Base-by-base conservation (phyloP, 1,284 basidiomycete species). In the Ustilago loliicola region DNA sequence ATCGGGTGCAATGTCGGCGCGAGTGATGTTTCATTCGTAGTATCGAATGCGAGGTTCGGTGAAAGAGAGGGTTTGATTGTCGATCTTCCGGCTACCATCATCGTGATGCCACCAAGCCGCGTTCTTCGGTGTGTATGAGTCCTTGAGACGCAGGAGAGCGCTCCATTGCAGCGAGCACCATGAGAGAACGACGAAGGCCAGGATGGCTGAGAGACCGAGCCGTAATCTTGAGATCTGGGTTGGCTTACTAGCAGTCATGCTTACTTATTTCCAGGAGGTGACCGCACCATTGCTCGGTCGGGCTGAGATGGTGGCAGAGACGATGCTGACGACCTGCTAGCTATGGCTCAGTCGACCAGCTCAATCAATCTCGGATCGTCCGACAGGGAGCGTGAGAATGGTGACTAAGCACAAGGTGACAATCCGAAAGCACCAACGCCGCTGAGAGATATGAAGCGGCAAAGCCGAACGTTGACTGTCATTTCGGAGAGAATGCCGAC, bases 11-110 rank as follows among this genome's bases (percentile, higher is more conserved):
- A 57, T 64, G 10, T 67, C 48, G 2, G 58, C 40, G 23, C 72
- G 57, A 2, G 72, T 64, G 29, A 82, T 53, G 21, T 57, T 76
- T 58, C 71, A 78, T 25, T 66, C 65, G 61, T 75, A 79, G 34
- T 60, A 57, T 13, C 79, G 72, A 17, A 56, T 61, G 3, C 40
- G 65, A 21, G 71, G 57, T 8, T 61, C 36, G 3, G 17, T 21
- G 2, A 25, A 48, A 10, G 40, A 29, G 42, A 34, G 9, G n/a
- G 45, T 34, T 13, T 10, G 30, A 5, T 21, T 30, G 21, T 21
- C 9, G 27, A 10, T 42, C 7, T 42, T 42, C 40, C n/a, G n/a
- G n/a, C n/a, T n/a, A n/a, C n/a, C n/a, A n/a, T n/a, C n/a, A n/a
- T n/a, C n/a, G n/a, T n/a, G n/a, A n/a, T n/a, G n/a, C n/a, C 40